These are phyloP conservation scores for Paramyrothecium roridum DNA, from an alignment of 2,329 filamentous ascomycete genomes.

Conservation along the genomic window DNA sequence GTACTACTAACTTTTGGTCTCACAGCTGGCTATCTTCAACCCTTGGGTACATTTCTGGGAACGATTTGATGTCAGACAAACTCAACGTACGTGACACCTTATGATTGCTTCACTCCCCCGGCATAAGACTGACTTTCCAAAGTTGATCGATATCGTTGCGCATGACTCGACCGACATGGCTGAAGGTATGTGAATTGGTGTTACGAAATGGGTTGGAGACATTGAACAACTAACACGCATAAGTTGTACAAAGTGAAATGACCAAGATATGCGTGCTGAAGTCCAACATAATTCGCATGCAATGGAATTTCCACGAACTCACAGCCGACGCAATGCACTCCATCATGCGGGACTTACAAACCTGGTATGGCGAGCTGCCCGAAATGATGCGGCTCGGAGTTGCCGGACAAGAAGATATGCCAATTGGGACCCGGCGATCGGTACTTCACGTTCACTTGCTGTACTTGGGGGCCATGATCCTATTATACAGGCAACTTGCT, in stretches of 20 bases:
- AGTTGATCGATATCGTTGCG: constrained; percentile 2
- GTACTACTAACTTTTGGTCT: not conserved
- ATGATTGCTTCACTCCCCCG: not conserved
- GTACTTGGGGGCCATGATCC: constrained; percentile 4
- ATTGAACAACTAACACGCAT: not conserved
- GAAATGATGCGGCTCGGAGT: constrained; percentile 1
- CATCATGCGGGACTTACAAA: constrained; percentile 3
- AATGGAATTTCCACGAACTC: constrained; percentile 1
- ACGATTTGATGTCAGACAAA: not conserved
- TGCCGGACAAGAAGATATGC: not conserved
- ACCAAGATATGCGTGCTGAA: constrained; percentile 7
- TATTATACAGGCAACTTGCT: constrained; percentile 3
- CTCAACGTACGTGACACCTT: not conserved
- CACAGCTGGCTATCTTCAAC: constrained; percentile 5
- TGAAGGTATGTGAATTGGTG: not conserved
- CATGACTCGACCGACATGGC: constrained; percentile 1
- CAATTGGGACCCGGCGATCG: constrained; percentile 4
- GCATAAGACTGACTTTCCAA: not conserved
- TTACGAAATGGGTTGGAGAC: not conserved
- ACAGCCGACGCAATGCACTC: not conserved
- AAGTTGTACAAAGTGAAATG: constrained; percentile 8
- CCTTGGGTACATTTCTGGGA: constrained; percentile 5
- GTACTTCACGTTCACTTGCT: constrained; percentile 4
- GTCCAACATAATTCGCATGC: constrained; percentile 6
- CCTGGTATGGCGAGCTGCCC: constrained; percentile 4